phyloP scores from a whole-genome alignment of 306 rosid genomes.

The Datisca glomerata region DNA sequence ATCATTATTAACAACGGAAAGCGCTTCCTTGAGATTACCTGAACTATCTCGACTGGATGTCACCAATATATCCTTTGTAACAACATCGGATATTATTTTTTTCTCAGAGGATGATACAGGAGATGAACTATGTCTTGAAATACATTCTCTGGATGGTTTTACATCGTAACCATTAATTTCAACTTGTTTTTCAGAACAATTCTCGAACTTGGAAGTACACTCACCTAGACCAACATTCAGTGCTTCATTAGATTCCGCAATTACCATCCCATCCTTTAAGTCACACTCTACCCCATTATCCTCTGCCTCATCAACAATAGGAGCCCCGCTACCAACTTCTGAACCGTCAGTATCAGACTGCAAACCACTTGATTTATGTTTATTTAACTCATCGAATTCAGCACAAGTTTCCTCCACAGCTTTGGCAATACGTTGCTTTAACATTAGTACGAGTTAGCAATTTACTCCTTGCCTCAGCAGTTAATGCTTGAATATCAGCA shows the following conservation, averaged over 20 bases:
- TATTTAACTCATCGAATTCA: conserved; percentile 72
- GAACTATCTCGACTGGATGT: conserved; percentile 17
- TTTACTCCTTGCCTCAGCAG: conserved; percentile 55
- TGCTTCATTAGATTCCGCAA: conserved; percentile 24
- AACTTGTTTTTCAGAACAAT: conserved; percentile 38
- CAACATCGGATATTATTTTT: conserved; percentile 19
- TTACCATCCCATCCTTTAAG: conserved; percentile 36
- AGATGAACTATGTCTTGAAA: conserved; percentile 35
- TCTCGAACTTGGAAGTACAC: conserved; percentile 41
- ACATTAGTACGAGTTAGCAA: conserved; percentile 59
- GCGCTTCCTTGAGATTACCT: not conserved
- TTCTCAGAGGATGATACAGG: conserved; percentile 36
- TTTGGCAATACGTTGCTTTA: conserved; percentile 62
- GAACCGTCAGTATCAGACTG: conserved; percentile 51
- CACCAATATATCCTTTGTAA: conserved; percentile 25
- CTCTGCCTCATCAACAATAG: conserved; percentile 37
- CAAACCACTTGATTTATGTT: conserved; percentile 44
- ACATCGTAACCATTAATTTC: conserved; percentile 34
- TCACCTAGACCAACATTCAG: conserved; percentile 21
- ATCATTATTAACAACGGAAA: conserved; percentile 7
- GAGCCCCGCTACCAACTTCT: conserved; percentile 49
- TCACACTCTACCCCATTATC: conserved; percentile 28
- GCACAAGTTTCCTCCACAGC: conserved; percentile 87
- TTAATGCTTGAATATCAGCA: conserved; percentile 74
- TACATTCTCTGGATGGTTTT: conserved; percentile 25